phyloP scores from a whole-genome alignment of 2,329 filamentous ascomycete genomes.

The Fusarium sp. region DNA sequence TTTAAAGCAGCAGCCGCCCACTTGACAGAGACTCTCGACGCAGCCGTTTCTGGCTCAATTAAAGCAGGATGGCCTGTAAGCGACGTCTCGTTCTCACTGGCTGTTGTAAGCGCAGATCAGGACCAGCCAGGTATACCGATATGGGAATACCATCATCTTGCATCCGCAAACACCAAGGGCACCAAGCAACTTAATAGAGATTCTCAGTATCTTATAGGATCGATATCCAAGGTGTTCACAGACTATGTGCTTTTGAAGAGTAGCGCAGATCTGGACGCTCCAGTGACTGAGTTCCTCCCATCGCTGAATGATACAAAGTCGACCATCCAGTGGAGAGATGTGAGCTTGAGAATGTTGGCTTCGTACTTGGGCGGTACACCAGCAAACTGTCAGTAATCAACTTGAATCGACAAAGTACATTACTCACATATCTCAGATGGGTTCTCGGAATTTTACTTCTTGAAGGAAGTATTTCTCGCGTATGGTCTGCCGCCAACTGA shows the following conservation, averaged over 20 bases:
- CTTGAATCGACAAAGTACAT: background rate
- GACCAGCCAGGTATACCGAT: constrained; percentile 48
- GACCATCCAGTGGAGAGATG: constrained; percentile 54
- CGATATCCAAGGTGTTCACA: constrained; percentile 58
- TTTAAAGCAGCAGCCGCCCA: constrained; percentile 51
- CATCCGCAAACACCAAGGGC: constrained; percentile 54
- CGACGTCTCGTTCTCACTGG: constrained; percentile 59
- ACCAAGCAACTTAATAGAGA: constrained; percentile 53
- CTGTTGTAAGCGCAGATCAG: constrained; percentile 54
- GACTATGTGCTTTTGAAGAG: constrained; percentile 57
- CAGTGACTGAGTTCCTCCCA: constrained; percentile 56
- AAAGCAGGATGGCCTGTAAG: constrained; percentile 54
- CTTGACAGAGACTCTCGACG: constrained; percentile 50
- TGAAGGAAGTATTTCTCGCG: constrained; percentile 54
- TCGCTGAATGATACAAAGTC: constrained; percentile 47
- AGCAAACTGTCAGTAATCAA: constrained; percentile 53
- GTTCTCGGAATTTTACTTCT: constrained; percentile 55
- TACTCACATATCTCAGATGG: constrained; percentile 46
- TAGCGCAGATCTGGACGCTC: constrained; percentile 53
- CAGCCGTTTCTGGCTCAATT: constrained; percentile 53
- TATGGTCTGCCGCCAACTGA: constrained; percentile 57
- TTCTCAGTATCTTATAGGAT: constrained; percentile 61
- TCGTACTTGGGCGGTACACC: constrained; percentile 57
- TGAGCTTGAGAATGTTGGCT: constrained; percentile 57
- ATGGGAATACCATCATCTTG: constrained; percentile 61